phyloP scores from a whole-genome alignment of 495 filamentous ascomycete species.

The Eremomyces bilateralis region DNA sequence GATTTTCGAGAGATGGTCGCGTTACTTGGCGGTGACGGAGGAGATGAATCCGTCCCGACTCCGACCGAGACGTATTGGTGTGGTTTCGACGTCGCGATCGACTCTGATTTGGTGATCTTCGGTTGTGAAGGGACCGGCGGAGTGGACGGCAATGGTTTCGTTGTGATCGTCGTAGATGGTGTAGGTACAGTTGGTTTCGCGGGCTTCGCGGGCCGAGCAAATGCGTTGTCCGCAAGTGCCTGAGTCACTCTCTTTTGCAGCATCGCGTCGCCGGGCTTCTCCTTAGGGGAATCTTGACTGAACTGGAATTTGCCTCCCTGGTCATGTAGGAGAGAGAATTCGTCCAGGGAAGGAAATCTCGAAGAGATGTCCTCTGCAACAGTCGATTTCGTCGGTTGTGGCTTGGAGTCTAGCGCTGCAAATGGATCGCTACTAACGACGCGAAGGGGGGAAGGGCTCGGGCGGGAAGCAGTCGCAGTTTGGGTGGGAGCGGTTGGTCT shows the following conservation, averaged over 20 bases:
- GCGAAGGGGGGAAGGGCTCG: constrained; percentile 54
- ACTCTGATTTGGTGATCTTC: not conserved
- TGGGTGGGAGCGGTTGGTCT: constrained; percentile 38
- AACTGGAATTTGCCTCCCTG: constrained; percentile 80
- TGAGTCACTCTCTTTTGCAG: constrained; percentile 58
- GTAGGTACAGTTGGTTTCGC: constrained; percentile 6
- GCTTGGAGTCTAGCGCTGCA: constrained; percentile 55
- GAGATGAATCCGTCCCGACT: not conserved
- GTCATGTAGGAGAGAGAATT: constrained; percentile 80
- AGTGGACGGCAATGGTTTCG: constrained; percentile 4
- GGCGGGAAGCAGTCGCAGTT: constrained; percentile 27
- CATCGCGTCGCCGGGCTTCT: constrained; percentile 30
- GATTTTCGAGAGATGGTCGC: too few relatives aligned
- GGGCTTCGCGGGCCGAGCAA: constrained; percentile 27
- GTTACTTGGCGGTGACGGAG: not conserved
- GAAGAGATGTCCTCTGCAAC: constrained; percentile 57
- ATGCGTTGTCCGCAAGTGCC: constrained; percentile 76
- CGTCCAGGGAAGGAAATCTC: constrained; percentile 77
- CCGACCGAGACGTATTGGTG: not conserved
- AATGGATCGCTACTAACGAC: constrained; percentile 67
- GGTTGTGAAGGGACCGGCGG: constrained; percentile 1
- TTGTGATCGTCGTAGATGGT: constrained; percentile 2
- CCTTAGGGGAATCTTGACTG: constrained; percentile 25
- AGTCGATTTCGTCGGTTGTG: constrained; percentile 21
- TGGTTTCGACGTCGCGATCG: not conserved